Percentiles rank a stretch among this genome's conserved stretches.
Evolutionary conservation across 768 basidiomycete genomes (phyloP).

Genomic region (Podaxis mareebaensis): DNA sequence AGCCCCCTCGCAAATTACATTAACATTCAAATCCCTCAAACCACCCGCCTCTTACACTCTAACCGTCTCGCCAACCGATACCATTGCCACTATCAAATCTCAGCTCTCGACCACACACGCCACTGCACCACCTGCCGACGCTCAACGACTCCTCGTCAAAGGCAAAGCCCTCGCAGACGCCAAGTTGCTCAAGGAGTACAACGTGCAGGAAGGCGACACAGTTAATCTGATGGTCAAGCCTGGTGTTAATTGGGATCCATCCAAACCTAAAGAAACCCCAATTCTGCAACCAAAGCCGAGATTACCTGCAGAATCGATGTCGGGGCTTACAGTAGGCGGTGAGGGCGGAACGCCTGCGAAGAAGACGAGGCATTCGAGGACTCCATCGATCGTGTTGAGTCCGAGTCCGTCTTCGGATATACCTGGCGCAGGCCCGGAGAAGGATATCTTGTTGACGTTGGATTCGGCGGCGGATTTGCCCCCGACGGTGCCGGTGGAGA

Average conservation of each 20-base stretch:
- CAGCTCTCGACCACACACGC: constrained; percentile 62
- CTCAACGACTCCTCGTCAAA: constrained; percentile 86
- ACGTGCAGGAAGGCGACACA: constrained; percentile 74
- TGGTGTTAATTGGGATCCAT: constrained; percentile 64
- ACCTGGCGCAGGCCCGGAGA: constrained; percentile 34
- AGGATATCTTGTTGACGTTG: constrained; percentile 70
- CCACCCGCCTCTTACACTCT: constrained; percentile 78
- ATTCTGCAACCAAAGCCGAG: constrained; percentile 16
- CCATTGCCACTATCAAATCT: constrained; percentile 77
- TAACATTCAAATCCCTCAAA: constrained; percentile 92
- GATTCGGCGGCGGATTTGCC: constrained; percentile 46
- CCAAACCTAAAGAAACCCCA: constrained; percentile 33
- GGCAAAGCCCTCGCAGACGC: constrained; percentile 91
- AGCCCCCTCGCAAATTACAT: constrained; percentile 48
- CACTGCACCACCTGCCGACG: constrained; percentile 73
- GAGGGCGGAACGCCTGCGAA: constrained; percentile 28
- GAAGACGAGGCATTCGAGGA: constrained; percentile 54
- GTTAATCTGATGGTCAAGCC: constrained; percentile 89
- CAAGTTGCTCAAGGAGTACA: constrained; percentile 91
- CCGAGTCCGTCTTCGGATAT: constrained; percentile 63
- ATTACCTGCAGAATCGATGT: constrained; percentile 15
- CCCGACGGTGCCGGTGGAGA: constrained; percentile 41
- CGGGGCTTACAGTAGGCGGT: constrained; percentile 22
- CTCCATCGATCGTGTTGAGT: constrained; percentile 78
- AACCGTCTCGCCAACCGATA: constrained; percentile 75